Evolutionary conservation across 2,329 filamentous ascomycete genomes (phyloP).

Genomic region (Cercospora brassicicola): DNA sequence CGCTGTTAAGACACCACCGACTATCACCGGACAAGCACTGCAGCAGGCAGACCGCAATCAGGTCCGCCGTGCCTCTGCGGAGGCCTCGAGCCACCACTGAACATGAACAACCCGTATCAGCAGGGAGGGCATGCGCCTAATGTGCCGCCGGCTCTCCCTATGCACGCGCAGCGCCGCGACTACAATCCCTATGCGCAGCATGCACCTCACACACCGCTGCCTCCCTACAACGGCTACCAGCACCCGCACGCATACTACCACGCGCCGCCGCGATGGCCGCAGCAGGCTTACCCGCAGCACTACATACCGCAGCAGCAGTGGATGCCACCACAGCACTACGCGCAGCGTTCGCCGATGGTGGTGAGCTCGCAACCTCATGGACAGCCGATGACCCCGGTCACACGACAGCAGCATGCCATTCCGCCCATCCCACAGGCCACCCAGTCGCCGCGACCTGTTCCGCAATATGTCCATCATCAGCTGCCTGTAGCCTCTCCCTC

Average conservation of each 20-base stretch:
- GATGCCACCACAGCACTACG: constrained; percentile 42
- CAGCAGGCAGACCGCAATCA: neutral
- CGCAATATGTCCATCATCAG: constrained; percentile 26
- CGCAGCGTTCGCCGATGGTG: constrained; percentile 46
- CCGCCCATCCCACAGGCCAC: constrained; percentile 36
- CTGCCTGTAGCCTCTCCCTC: constrained; percentile 18
- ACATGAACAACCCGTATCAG: constrained; percentile 17
- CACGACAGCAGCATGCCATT: constrained; percentile 42
- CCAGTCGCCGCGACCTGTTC: constrained; percentile 27
- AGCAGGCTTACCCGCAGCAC: constrained; percentile 37
- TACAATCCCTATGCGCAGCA: constrained; percentile 37
- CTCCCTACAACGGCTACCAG: constrained; percentile 39
- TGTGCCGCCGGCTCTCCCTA: constrained; percentile 21
- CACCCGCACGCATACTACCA: constrained; percentile 33
- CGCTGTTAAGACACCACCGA: neutral
- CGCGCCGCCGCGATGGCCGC: constrained; percentile 24
- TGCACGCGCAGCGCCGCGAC: constrained; percentile 36
- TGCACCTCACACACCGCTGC: constrained; percentile 42
- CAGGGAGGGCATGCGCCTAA: constrained; percentile 19
- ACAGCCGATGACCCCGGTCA: constrained; percentile 51
- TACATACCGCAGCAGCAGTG: constrained; percentile 41
- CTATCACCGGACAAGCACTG: constrained; percentile 1
- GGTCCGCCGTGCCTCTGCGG: constrained; percentile 9
- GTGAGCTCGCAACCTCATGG: constrained; percentile 49
- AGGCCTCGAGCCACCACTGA: constrained; percentile 5